Evolutionary conservation across 192 early-diverging fungal genomes (phyloP).

Genomic region (Lunasporangiospora selenospora): DNA sequence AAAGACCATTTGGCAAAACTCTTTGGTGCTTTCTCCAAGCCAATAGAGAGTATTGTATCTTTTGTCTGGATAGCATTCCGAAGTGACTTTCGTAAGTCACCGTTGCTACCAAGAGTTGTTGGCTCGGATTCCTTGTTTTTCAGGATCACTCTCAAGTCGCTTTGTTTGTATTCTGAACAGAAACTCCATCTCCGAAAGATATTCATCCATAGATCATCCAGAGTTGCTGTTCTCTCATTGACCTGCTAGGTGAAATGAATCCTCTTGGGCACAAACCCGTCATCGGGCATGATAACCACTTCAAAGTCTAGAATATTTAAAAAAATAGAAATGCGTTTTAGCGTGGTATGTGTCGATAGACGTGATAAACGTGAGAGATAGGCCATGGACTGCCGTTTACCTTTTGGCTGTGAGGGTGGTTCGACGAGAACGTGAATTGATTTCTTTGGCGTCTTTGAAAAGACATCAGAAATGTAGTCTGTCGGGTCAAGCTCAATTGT

Average conservation of each 20-base stretch:
- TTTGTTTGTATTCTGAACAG: slow-evolving; percentile 16
- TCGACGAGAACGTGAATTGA: neutral
- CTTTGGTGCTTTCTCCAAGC: slow-evolving; percentile 9
- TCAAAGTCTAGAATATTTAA: neutral
- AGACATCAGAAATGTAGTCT: neutral
- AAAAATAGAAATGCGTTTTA: too few species aligned
- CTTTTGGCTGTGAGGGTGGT: neutral
- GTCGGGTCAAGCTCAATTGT: neutral
- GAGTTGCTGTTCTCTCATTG: neutral
- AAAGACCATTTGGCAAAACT: slow-evolving; percentile 10
- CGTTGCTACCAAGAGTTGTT: too few species aligned
- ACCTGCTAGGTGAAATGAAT: neutral
- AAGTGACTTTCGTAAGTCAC: slow-evolving; percentile 1
- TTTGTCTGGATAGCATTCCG: neutral
- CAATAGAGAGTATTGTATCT: neutral
- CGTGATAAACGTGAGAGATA: too few species aligned
- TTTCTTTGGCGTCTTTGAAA: neutral
- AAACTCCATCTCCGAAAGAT: too few species aligned
- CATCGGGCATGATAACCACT: slow-evolving; percentile 7
- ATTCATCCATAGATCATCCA: neutral
- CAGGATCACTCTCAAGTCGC: slow-evolving; percentile 8
- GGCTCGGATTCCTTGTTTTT: slow-evolving; percentile 5
- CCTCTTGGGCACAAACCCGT: too few species aligned
- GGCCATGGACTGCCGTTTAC: neutral
- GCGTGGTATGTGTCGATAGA: too few species aligned